A percentile compares a stretch with the other conserved stretches of the same genome.
Evolutionary conservation across 495 filamentous ascomycete species (phyloP).

Genomic region (Penicillium pancosmium): DNA sequence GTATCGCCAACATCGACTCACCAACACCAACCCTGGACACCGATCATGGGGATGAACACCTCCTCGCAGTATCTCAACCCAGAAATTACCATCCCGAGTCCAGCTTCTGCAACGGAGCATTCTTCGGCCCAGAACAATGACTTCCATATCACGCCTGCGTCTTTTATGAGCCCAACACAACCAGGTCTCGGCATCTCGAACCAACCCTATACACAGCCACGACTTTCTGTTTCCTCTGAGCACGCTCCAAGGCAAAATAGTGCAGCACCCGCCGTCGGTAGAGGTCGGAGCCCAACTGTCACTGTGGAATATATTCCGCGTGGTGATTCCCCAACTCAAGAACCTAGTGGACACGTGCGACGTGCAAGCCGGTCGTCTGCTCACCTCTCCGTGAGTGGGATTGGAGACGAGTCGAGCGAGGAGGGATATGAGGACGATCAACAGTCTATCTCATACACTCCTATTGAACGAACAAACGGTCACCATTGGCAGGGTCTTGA

Average conservation of each 20-base stretch:
- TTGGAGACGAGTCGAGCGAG: constrained; percentile 28
- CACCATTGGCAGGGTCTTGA: constrained; percentile 47
- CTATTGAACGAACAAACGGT: constrained; percentile 30
- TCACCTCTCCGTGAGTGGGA: constrained; percentile 41
- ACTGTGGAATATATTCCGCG: constrained; percentile 48
- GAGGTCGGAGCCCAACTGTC: constrained; percentile 48
- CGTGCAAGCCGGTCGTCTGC: constrained; percentile 40
- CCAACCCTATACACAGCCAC: constrained; percentile 11
- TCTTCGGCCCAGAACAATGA: background rate
- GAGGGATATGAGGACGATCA: constrained; percentile 31
- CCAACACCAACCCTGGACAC: constrained; percentile 9
- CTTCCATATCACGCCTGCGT: background rate
- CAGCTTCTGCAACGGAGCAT: constrained; percentile 6
- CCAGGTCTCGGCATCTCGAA: constrained; percentile 15
- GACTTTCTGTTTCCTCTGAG: constrained; percentile 26
- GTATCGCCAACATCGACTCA: background rate
- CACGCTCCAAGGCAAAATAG: constrained; percentile 22
- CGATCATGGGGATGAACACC: constrained; percentile 10
- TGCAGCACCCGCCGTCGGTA: constrained; percentile 23
- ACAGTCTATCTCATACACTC: constrained; percentile 16
- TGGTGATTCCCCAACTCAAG: constrained; percentile 52
- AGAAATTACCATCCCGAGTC: constrained; percentile 18
- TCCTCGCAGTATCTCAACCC: constrained; percentile 21
- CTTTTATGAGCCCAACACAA: constrained; percentile 2
- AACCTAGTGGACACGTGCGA: constrained; percentile 22